Evolutionary conservation across 176 grass and related monocot species (phyloP).

Genomic region (Thinopyrum elongatum): DNA sequence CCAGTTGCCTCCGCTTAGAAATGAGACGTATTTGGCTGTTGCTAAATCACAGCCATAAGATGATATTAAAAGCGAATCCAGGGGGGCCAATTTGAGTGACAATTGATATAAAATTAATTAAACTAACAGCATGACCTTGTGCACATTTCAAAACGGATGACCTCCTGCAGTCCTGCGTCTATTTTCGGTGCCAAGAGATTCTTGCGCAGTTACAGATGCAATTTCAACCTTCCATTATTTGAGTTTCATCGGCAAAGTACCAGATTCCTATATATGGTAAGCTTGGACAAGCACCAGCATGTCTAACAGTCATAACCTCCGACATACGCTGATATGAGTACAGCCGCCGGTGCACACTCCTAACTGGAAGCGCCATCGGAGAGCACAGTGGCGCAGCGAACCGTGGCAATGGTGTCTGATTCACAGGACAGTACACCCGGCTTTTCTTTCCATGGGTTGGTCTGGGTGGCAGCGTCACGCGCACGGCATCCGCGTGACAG

Average conservation of each 20-base stretch:
- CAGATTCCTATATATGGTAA: neutral
- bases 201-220: neutral
- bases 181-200: neutral
- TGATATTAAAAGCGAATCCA: too few relatives aligned
- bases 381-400: neutral
- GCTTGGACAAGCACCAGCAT: neutral
- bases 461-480: neutral
- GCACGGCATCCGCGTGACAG: constrained; percentile 2
- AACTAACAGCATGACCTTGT: neutral
- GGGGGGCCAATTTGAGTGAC: too few relatives aligned
- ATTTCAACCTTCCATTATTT: neutral
- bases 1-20: neutral
- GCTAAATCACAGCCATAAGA: too few relatives aligned
- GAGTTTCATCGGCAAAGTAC: neutral
- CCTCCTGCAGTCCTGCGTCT: too few relatives aligned
- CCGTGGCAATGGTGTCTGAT: neutral
- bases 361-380: neutral
- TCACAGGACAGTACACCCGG: neutral
- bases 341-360: neutral
- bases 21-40: too few relatives aligned
- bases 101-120: too few relatives aligned
- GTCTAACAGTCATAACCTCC: neutral
- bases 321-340: neutral
- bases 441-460: neutral
- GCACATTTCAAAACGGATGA: neutral